A percentile compares a stretch with the other conserved stretches of the same genome.
Conservation (phyloP, 2,329 filamentous ascomycete genomes). For the Hypoxylon sp. region DNA sequence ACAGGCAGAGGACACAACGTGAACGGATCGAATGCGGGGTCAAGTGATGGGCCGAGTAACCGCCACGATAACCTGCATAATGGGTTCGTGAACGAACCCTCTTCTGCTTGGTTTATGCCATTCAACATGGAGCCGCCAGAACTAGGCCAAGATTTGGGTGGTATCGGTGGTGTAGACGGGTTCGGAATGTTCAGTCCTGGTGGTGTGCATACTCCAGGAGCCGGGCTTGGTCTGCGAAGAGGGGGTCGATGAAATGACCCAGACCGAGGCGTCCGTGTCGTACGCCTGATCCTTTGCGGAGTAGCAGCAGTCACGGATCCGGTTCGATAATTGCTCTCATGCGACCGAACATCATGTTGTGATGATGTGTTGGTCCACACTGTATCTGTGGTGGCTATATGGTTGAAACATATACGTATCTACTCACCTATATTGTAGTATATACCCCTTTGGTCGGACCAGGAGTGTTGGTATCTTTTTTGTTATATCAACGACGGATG, state of each 20-base stretch:
- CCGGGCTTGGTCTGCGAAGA: constrained; percentile 49
- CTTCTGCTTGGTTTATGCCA: constrained; percentile 89
- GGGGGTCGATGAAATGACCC: constrained; percentile 46
- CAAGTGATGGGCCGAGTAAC: constrained; percentile 51
- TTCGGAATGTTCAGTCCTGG: constrained; percentile 66
- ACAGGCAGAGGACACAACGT: constrained; percentile 51
- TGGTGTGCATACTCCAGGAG: constrained; percentile 56
- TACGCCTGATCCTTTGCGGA: background rate
- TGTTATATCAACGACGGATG: constrained; percentile 33
- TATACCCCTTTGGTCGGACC: constrained; percentile 22
- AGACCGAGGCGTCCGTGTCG: background rate
- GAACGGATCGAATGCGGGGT: constrained; percentile 51
- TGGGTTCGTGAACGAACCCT: constrained; percentile 60
- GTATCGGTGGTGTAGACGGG: constrained; percentile 62
- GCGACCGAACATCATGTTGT: constrained; percentile 8
- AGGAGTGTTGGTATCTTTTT: constrained; percentile 16
- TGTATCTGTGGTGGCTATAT: constrained; percentile 25
- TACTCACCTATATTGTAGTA: constrained; percentile 41
- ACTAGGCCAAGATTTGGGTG: constrained; percentile 64
- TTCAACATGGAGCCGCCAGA: constrained; percentile 90
- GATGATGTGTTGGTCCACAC: constrained; percentile 12
- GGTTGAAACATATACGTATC: constrained; percentile 31
- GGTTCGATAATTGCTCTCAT: constrained; percentile 2
- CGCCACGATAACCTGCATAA: constrained; percentile 49
- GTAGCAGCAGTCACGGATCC: background rate